phyloP scores from a whole-genome alignment of 116 monocot species.

The Posidonia oceanica region DNA sequence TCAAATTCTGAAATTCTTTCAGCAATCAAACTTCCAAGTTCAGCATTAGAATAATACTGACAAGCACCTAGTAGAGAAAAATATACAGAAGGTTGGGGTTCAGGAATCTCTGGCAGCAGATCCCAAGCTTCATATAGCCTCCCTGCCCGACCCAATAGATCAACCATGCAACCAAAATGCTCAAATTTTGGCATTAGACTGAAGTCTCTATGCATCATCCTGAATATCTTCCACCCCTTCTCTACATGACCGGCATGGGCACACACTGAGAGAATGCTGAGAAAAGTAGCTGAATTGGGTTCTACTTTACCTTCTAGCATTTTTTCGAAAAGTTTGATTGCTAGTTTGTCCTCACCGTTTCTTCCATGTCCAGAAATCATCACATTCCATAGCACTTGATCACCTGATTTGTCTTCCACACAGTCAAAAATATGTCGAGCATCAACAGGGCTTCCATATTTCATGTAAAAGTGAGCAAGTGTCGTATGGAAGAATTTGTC shows the following conservation, averaged over 20 bases:
- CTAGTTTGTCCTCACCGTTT: constrained; percentile 20
- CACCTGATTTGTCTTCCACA: constrained; percentile 11
- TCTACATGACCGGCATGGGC: constrained; percentile 20
- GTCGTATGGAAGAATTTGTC: constrained; percentile 27
- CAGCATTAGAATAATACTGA: constrained; percentile 10
- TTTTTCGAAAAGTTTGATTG: constrained; percentile 18
- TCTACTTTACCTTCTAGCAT: constrained; percentile 20
- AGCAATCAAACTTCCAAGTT: constrained; percentile 13
- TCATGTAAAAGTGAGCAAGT: constrained; percentile 30
- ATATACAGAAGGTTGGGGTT: constrained; percentile 13
- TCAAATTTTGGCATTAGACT: constrained; percentile 16
- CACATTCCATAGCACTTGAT: constrained; percentile 35
- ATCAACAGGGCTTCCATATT: constrained; percentile 15
- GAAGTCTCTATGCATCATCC: constrained; percentile 15
- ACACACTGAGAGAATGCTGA: constrained; percentile 19
- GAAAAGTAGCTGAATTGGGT: constrained; percentile 25
- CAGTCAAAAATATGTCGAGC: constrained; percentile 16
- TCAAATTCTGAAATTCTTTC: constrained; percentile 23
- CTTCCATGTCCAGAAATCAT: constrained; percentile 38
- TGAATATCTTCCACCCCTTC: constrained; percentile 21
- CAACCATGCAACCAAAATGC: constrained; percentile 23
- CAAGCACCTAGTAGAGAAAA: constrained; percentile 30
- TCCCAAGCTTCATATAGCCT: constrained; percentile 35
- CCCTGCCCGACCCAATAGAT: constrained; percentile 26
- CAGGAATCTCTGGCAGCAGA: constrained; percentile 9